phyloP scores from a whole-genome alignment of 257 asterid species.

The Solanum sitiens region DNA sequence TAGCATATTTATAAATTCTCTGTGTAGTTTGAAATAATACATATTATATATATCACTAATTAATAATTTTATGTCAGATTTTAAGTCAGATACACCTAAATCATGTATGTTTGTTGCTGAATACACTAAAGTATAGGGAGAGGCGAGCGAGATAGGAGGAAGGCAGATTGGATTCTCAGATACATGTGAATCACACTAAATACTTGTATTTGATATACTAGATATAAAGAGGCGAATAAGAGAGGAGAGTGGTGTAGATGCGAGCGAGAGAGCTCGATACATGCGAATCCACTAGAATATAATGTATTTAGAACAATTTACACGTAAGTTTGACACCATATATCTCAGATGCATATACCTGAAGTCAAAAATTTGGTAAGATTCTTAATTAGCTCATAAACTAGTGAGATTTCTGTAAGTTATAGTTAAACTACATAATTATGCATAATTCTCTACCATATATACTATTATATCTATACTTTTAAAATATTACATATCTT shows the following conservation, averaged over 20 bases:
- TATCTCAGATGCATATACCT: neutral
- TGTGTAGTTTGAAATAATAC: no score
- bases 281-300: neutral
- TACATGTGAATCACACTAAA: neutral
- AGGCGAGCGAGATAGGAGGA: neutral
- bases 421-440: neutral
- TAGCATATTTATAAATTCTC: no score
- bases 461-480: no score
- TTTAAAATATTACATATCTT: no score
- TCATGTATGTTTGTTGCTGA: neutral
- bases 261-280: neutral
- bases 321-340: neutral
- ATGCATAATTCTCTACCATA: neutral
- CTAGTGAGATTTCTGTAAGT: neutral
- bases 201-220: neutral
- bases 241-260: neutral
- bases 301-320: no score
- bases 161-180: neutral
- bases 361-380: no score
- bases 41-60: neutral
- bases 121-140: neutral
- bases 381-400: no score
- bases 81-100: neutral
- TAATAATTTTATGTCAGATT: no score
- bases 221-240: neutral